These are phyloP conservation scores for Tirmania nivea DNA, from an alignment of 495 filamentous ascomycete genomes.

Conservation along the genomic window DNA sequence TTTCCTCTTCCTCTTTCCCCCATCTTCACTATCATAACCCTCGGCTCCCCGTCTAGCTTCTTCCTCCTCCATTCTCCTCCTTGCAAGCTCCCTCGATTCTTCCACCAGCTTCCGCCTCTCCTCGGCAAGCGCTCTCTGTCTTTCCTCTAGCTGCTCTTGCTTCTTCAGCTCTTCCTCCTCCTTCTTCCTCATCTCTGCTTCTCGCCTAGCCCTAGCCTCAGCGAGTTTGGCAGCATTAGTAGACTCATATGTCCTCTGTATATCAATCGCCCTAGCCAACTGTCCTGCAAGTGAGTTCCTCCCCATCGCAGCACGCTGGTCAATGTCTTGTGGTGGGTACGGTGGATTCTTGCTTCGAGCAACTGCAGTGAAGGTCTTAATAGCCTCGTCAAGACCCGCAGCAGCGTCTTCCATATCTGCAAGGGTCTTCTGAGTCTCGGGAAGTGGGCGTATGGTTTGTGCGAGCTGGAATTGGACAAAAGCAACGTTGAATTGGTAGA, in stretches of 20 bases:
- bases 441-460: conserved; percentile 49
- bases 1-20: conserved; percentile 50
- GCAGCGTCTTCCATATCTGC: conserved; percentile 57
- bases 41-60: conserved; percentile 36
- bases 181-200: conserved; percentile 49
- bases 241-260: conserved; percentile 77
- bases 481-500: conserved; percentile 92
- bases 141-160: conserved; percentile 42
- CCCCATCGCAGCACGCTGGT: conserved; percentile 92
- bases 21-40: conserved; percentile 29
- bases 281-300: conserved; percentile 81
- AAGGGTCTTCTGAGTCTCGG: conserved; percentile 52
- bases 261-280: conserved; percentile 60
- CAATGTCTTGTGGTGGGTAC: conserved; percentile 71
- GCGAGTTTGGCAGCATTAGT: conserved; percentile 70
- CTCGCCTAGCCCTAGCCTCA: conserved; percentile 49
- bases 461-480: conserved; percentile 92
- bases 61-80: conserved; percentile 52
- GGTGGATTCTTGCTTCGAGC: conserved; percentile 66
- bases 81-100: conserved; percentile 46
- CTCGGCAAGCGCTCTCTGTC: conserved; percentile 54
- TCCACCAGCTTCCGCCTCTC: conserved; percentile 63
- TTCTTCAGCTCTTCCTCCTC: conserved; percentile 48
- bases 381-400: conserved; percentile 73
- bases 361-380: conserved; percentile 58